A percentile compares a stretch with the other conserved stretches of the same genome.
These are phyloP conservation scores for Metarhizium robertsii DNA, from an alignment of 2,329 filamentous ascomycete genomes.

Conservation along the genomic window DNA sequence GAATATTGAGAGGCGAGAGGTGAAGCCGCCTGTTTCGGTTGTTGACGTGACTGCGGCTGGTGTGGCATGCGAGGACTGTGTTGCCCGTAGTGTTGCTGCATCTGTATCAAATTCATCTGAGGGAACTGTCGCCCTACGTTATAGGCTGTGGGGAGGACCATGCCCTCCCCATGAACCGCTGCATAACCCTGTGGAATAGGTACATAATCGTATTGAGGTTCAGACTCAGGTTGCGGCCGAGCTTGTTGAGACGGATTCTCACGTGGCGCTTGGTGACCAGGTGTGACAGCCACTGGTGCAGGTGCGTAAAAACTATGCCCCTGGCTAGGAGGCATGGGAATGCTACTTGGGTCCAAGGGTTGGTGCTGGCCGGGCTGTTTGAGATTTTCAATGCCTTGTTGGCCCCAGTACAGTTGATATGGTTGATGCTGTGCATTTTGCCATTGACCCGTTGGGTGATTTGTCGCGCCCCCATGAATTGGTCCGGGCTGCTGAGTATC, in stretches of 20 bases:
- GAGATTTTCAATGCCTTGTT: neutral
- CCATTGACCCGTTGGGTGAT: neutral
- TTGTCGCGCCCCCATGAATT: neutral
- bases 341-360: neutral
- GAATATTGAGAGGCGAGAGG: conserved; percentile 4
- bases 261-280: neutral
- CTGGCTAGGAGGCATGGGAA: neutral
- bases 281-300: neutral
- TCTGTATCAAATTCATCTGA: neutral
- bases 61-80: neutral
- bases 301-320: neutral
- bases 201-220: conserved; percentile 27
- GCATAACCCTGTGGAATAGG: conserved; percentile 28
- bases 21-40: conserved; percentile 1
- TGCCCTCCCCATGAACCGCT: conserved; percentile 27
- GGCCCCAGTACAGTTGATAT: neutral
- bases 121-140: conserved; percentile 9
- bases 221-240: conserved; percentile 6
- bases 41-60: conserved; percentile 8
- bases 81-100: conserved; percentile 5
- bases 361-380: neutral
- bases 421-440: neutral
- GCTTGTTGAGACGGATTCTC: neutral
- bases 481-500: neutral
- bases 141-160: conserved; percentile 19